A percentile compares a stretch with the other conserved stretches of the same genome.
These are phyloP conservation scores for Cokeromyces recurvatus DNA, from an alignment of 371 early-diverging fungal genomes.

Conservation along the genomic window DNA sequence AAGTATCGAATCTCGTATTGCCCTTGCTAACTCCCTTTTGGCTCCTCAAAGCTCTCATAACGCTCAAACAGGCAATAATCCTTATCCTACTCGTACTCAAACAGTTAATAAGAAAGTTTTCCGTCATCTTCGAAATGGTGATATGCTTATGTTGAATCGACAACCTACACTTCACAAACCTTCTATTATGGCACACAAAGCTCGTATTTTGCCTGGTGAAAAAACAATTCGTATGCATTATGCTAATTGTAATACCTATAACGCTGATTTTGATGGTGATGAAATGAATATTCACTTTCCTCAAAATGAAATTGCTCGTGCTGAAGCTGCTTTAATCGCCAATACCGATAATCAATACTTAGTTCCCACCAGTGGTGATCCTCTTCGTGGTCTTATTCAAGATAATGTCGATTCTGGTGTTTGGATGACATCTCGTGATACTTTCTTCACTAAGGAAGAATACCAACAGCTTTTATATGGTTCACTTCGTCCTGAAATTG, in stretches of 20 bases:
- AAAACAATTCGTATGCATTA: constrained; percentile 99
- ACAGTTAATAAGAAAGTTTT: constrained; percentile 93
- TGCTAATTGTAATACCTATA: constrained; percentile 96
- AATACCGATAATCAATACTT: constrained; percentile 97
- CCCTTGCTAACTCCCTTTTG: constrained; percentile 94
- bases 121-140: constrained; percentile 97
- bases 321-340: constrained; percentile 95
- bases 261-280: constrained; percentile 99
- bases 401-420: constrained; percentile 99
- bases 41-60: constrained; percentile 69
- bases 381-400: constrained; percentile 99
- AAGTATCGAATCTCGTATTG: constrained; percentile 86
- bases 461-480: constrained; percentile 94
- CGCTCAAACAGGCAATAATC: constrained; percentile 40
- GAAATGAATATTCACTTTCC: constrained; percentile 99
- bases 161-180: constrained; percentile 99
- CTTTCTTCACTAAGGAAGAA: constrained; percentile 87
- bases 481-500: constrained; percentile 74
- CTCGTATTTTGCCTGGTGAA: constrained; percentile 89
- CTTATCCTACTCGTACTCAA: constrained; percentile 58
- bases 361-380: constrained; percentile 96
- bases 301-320: constrained; percentile 94
- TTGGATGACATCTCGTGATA: constrained; percentile 87
- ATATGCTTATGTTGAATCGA: constrained; percentile 97
- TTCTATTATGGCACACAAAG: constrained; percentile 99